Conservation (phyloP, 2,329 filamentous ascomycete genomes). For the Chaetomiaceae sp. region DNA sequence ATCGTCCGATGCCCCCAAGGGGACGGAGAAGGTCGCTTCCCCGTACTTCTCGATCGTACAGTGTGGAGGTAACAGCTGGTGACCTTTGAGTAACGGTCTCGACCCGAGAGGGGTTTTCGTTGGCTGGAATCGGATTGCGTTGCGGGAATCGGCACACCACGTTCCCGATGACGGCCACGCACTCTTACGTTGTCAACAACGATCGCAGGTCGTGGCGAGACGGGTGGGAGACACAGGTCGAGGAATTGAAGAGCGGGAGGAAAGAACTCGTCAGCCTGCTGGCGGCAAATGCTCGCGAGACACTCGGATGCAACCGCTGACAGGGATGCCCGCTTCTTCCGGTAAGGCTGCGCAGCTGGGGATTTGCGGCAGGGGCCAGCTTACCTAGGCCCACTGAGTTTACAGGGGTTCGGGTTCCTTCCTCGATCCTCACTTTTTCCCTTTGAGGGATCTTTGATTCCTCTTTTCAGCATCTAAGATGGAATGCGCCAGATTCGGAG, state of each 20-base stretch:
- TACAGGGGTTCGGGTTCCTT: neutral
- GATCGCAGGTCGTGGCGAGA: too few species aligned
- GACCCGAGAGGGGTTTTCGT: conserved; percentile 2
- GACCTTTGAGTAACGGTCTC: too few species aligned
- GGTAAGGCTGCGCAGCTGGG: conserved; percentile 14
- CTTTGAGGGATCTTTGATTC: too few species aligned
- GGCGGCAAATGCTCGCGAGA: conserved; percentile 12
- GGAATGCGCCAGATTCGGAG: too few species aligned
- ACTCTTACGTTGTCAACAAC: too few species aligned
- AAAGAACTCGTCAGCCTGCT: conserved; percentile 2
- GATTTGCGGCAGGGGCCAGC: neutral
- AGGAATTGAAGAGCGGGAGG: neutral
- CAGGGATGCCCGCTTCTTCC: conserved; percentile 7
- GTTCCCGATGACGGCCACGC: neutral
- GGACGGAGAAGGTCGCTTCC: neutral
- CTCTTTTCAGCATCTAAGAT: too few species aligned
- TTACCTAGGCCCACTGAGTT: too few species aligned
- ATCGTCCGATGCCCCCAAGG: conserved; percentile 14
- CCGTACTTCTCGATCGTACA: too few species aligned
- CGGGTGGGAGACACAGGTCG: too few species aligned
- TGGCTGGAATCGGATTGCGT: neutral
- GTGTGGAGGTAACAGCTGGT: too few species aligned
- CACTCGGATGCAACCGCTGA: too few species aligned
- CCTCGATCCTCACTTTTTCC: too few species aligned
- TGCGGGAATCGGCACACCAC: neutral